Percentiles rank a stretch among this genome's conserved stretches.
These are phyloP conservation scores for Harrya chromipes DNA, from an alignment of 768 basidiomycete species.

Conservation along the genomic window DNA sequence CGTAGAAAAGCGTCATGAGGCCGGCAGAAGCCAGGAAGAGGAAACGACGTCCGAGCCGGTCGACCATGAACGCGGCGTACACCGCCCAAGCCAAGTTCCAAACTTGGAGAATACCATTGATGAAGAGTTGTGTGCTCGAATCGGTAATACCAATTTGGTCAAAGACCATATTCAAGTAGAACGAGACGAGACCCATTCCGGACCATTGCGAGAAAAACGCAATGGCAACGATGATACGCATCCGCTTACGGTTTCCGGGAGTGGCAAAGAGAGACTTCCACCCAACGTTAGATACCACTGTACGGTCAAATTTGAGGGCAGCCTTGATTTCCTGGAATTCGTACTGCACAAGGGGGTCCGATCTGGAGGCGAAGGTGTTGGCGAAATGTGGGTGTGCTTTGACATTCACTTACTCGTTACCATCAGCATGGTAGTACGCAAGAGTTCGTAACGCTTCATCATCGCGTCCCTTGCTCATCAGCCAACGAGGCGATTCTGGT, in stretches of 20 bases:
- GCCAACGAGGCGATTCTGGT: slow-evolving; percentile 85
- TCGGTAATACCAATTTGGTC: slow-evolving; percentile 62
- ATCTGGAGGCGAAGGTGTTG: slow-evolving; percentile 25
- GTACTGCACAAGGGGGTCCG: slow-evolving; percentile 66
- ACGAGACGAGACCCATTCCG: slow-evolving; percentile 80
- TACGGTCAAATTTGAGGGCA: slow-evolving; percentile 66
- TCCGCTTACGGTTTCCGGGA: slow-evolving; percentile 70
- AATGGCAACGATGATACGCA: slow-evolving; percentile 72
- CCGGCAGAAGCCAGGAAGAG: slow-evolving; percentile 60
- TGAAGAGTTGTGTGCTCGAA: slow-evolving; percentile 64
- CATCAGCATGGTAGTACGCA: slow-evolving; percentile 82
- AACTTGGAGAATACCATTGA: slow-evolving; percentile 83
- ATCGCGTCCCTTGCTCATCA: slow-evolving; percentile 72
- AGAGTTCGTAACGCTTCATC: slow-evolving; percentile 65
- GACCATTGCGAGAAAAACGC: slow-evolving; percentile 89
- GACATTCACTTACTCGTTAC: slow-evolving; percentile 47
- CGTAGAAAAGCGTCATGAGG: slow-evolving; percentile 68
- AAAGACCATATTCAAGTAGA: slow-evolving; percentile 77
- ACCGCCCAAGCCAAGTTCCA: slow-evolving; percentile 73
- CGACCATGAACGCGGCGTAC: slow-evolving; percentile 55
- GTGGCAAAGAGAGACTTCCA: slow-evolving; percentile 68
- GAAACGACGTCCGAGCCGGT: slow-evolving; percentile 65
- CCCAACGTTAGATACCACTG: slow-evolving; percentile 54
- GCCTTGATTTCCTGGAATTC: slow-evolving; percentile 82
- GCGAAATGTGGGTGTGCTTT: neutral